Evolutionary conservation across 2,329 filamentous ascomycete species (phyloP).

Genomic region (Cordyceps javanica): DNA sequence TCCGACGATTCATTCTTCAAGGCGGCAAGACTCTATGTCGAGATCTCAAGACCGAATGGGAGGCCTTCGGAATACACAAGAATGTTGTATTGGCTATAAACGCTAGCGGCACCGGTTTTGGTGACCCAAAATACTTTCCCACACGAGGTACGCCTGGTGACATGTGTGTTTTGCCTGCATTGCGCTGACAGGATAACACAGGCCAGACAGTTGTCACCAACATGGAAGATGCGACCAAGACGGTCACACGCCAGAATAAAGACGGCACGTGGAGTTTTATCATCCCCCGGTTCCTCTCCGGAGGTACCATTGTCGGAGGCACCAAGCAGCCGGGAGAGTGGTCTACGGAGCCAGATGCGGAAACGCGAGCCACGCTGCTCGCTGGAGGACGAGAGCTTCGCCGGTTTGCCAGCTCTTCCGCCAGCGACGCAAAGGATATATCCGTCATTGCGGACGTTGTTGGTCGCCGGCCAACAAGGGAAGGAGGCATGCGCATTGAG

Average conservation of each 20-base stretch:
- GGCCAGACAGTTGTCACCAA: conserved; percentile 33
- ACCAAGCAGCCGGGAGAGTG: conserved; percentile 56
- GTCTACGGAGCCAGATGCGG: conserved; percentile 39
- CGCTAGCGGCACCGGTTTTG: conserved; percentile 29
- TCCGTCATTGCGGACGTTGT: conserved; percentile 37
- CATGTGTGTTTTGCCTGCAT: background rate
- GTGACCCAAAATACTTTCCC: conserved; percentile 26
- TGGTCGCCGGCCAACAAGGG: conserved; percentile 37
- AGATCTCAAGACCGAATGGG: conserved; percentile 26
- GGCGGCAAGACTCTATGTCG: conserved; percentile 24
- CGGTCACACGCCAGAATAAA: conserved; percentile 54
- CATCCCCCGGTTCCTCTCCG: conserved; percentile 53
- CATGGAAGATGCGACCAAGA: conserved; percentile 26
- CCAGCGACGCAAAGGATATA: conserved; percentile 21
- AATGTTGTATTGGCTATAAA: conserved; percentile 25
- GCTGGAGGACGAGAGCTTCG: conserved; percentile 24
- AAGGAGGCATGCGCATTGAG: conserved; percentile 32
- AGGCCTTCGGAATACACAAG: conserved; percentile 22
- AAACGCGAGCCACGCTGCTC: conserved; percentile 43
- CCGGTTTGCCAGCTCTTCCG: conserved; percentile 18
- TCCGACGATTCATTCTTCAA: conserved; percentile 26
- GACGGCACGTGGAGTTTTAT: conserved; percentile 58
- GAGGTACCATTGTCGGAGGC: conserved; percentile 59
- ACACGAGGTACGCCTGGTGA: conserved; percentile 24
- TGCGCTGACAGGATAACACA: conserved; percentile 17